Evolutionary conservation across 2,329 filamentous ascomycete genomes (phyloP).

Genomic region (Raffaelea ambrosiae): DNA sequence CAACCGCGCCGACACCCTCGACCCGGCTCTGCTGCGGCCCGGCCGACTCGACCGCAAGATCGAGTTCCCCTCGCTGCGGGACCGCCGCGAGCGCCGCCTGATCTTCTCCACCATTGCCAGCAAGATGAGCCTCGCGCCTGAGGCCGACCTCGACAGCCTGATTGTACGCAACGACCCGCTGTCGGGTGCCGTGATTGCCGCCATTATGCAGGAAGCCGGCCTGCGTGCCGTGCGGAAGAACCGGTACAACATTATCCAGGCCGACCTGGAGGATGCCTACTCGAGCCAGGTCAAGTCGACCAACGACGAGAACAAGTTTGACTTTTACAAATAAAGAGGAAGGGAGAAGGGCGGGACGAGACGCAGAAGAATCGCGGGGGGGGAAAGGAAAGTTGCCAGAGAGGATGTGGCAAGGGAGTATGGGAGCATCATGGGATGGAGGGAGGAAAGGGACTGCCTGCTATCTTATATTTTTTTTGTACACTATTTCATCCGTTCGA

Average conservation of each 20-base stretch:
- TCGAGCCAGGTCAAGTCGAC: constrained; percentile 88
- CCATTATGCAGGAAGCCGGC: constrained; percentile 98
- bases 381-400: not conserved
- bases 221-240: constrained; percentile 93
- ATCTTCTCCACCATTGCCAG: constrained; percentile 96
- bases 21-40: constrained; percentile 87
- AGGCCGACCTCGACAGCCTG: constrained; percentile 91
- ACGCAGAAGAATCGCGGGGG: not conserved
- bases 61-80: constrained; percentile 91
- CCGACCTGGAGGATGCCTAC: constrained; percentile 93
- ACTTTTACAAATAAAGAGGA: constrained; percentile 70
- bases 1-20: constrained; percentile 93
- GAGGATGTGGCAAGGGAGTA: not conserved
- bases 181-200: constrained; percentile 90
- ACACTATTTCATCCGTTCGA: constrained; percentile 3
- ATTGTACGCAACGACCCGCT: constrained; percentile 96
- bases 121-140: constrained; percentile 95
- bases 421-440: not conserved
- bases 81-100: constrained; percentile 86
- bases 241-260: constrained; percentile 97
- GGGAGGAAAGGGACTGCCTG: not conserved
- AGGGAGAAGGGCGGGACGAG: no score
- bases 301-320: constrained; percentile 64
- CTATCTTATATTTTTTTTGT: not conserved
- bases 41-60: constrained; percentile 97